Conservation (phyloP, 441 rosid species). For the Bruguiera hainesii region DNA sequence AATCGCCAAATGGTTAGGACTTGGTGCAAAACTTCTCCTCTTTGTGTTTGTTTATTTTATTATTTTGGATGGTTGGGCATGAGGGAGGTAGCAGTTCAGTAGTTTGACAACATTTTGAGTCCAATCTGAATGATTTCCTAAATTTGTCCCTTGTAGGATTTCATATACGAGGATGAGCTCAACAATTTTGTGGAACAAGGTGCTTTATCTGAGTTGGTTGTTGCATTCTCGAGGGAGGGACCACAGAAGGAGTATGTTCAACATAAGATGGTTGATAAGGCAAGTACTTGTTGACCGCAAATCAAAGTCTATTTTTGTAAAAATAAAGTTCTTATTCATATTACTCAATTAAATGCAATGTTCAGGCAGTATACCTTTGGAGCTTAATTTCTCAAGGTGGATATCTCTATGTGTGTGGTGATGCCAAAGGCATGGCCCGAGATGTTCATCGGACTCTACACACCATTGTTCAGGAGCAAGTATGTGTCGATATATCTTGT, state of each 20-base stretch:
- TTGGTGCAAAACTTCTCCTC: background rate
- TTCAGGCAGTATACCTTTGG: constrained; percentile 63
- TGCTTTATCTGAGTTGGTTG: constrained; percentile 71
- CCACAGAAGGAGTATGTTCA: constrained; percentile 92
- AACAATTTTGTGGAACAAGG: constrained; percentile 59
- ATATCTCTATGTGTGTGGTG: constrained; percentile 71
- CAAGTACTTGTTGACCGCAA: constrained; percentile 21
- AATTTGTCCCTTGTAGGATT: constrained; percentile 51
- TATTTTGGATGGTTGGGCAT: background rate
- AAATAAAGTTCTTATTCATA: background rate
- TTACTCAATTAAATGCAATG: constrained; percentile 1
- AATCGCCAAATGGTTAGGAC: constrained; percentile 64
- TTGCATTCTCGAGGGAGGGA: constrained; percentile 97
- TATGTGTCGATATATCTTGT: constrained; percentile 11
- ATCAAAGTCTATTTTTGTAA: background rate
- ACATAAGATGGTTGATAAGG: constrained; percentile 88
- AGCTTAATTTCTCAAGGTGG: constrained; percentile 57
- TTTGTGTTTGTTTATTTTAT: background rate
- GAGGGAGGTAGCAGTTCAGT: too few relatives aligned
- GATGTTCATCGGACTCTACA: constrained; percentile 67
- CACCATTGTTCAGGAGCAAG: constrained; percentile 61
- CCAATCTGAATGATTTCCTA: background rate
- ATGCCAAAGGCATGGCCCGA: constrained; percentile 83
- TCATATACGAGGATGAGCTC: constrained; percentile 90
- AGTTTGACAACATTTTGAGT: background rate